Evolutionary conservation across 164 flowering plant genomes (phyloP), one percentile per base, ranked within the genome.

Genomic region (Platanus orientalis): DNA sequence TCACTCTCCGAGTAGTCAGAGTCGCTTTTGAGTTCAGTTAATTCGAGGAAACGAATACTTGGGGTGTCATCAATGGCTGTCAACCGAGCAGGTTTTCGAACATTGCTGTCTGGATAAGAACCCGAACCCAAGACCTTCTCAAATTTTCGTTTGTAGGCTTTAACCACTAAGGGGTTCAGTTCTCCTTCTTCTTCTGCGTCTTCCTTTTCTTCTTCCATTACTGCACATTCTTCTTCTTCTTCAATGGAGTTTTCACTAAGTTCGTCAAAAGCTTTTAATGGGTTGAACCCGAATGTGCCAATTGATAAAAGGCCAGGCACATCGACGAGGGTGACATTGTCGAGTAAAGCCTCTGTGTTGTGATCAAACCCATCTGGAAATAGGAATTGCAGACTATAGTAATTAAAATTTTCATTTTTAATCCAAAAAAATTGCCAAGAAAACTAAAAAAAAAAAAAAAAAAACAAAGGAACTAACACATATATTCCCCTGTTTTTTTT

Each of bases 201-300:
- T 17, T 25, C 45, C 6, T 62, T 28, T 28, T 55, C 62, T 10
- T 60, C 53, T 10, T 69, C 68, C 2, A 16, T 28, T 1, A n/a
- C 32, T 1, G 42, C 55, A 3, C 69, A 49, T 24, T 61, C 59
- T 27, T 64, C 60, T 1, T 59, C 70, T 21, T 70, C 50, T 3
- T 67, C 30, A 11, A 58, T 63, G 62, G 50, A 64, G 48, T 58
- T 26, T 42, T 72, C 73, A 45, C 62, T 60, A 5, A 60, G 69
- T 26, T 63, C 26, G 53, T 54, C 25, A 16, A 47, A 69, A 13
- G 61, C 45, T 17, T 65, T 62, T 28, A 81, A 30, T 4, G 80
- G 78, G 49, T 83, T 78, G 56, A 76, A 74, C 6, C 94, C 94
- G 10, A 88, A 77, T 2, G 94, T 88, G 25, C 94, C 94, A 29